Evolutionary conservation across 495 filamentous ascomycete species (phyloP).

Genomic region (Glarea lozoyensis): DNA sequence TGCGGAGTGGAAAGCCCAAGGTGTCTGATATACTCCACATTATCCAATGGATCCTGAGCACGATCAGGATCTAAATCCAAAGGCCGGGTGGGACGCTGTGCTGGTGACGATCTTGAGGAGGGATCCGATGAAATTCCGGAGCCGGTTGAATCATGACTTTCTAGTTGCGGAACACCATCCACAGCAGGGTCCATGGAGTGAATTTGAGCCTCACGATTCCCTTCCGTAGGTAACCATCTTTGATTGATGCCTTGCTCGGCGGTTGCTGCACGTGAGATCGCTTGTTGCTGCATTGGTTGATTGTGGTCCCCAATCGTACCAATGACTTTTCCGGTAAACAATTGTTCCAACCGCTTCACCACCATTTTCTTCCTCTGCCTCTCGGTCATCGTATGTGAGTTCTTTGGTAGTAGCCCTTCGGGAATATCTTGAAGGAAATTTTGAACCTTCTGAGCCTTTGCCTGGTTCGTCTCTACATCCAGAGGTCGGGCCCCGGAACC

Average conservation of each 20-base stretch:
- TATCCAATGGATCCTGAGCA: conserved; percentile 57
- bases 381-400: conserved; percentile 45
- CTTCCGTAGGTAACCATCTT: conserved; percentile 22
- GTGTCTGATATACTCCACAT: conserved; percentile 66
- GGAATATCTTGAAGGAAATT: conserved; percentile 55
- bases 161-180: neutral
- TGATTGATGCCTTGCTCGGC: conserved; percentile 16
- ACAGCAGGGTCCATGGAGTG: conserved; percentile 20
- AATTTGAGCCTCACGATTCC: conserved; percentile 41
- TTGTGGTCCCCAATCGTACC: conserved; percentile 29
- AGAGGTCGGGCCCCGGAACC: conserved; percentile 10
- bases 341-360: conserved; percentile 61
- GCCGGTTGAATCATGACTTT: neutral
- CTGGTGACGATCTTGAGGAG: conserved; percentile 17
- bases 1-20: conserved; percentile 49
- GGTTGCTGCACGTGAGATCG: conserved; percentile 39
- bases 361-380: conserved; percentile 62
- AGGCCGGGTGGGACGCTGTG: conserved; percentile 65
- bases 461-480: conserved; percentile 15
- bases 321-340: conserved; percentile 63
- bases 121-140: neutral
- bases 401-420: conserved; percentile 44
- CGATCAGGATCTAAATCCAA: conserved; percentile 63
- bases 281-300: conserved; percentile 42
- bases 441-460: conserved; percentile 42